A percentile compares a stretch with the other conserved stretches of the same genome.
Conservation (phyloP, 768 basidiomycete genomes). For the Neoboletus subvelutipes region DNA sequence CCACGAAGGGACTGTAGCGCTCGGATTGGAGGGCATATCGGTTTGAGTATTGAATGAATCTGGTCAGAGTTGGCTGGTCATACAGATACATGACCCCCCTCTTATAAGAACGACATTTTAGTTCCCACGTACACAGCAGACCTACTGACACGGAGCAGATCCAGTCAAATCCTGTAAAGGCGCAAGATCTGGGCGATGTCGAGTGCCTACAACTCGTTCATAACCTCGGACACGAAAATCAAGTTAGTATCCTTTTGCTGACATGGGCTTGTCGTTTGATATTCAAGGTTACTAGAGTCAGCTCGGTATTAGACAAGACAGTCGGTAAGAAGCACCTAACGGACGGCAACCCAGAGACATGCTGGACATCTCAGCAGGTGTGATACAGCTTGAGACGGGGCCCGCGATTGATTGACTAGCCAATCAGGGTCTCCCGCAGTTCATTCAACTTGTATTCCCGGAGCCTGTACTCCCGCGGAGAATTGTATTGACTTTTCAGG, state of each 20-base stretch:
- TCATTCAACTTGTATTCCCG: slow-evolving; percentile 62
- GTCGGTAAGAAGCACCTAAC: slow-evolving; percentile 68
- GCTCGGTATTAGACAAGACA: slow-evolving; percentile 74
- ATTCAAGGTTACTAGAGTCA: slow-evolving; percentile 52
- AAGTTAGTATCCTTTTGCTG: slow-evolving; percentile 42
- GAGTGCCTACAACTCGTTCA: slow-evolving; percentile 19
- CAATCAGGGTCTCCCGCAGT: slow-evolving; percentile 73
- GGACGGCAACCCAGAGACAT: slow-evolving; percentile 73
- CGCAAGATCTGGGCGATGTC: slow-evolving; percentile 16
- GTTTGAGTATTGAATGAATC: background rate
- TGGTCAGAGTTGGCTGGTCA: background rate
- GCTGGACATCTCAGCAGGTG: slow-evolving; percentile 84
- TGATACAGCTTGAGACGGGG: slow-evolving; percentile 4
- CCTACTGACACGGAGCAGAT: too few species aligned
- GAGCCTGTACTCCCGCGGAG: slow-evolving; percentile 52
- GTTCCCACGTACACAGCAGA: slow-evolving; percentile 22
- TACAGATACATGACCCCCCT: background rate
- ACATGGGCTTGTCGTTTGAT: slow-evolving; percentile 2
- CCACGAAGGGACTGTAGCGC: slow-evolving; percentile 15
- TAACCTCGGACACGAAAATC: slow-evolving; percentile 25
- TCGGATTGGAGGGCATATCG: slow-evolving; percentile 11
- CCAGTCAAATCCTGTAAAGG: background rate
- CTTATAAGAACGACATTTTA: background rate
- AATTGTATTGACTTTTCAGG: slow-evolving; percentile 74
- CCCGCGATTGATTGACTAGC: slow-evolving; percentile 7